These are phyloP conservation scores for Mycena latifolia DNA, from an alignment of 768 basidiomycete genomes.

Conservation along the genomic window DNA sequence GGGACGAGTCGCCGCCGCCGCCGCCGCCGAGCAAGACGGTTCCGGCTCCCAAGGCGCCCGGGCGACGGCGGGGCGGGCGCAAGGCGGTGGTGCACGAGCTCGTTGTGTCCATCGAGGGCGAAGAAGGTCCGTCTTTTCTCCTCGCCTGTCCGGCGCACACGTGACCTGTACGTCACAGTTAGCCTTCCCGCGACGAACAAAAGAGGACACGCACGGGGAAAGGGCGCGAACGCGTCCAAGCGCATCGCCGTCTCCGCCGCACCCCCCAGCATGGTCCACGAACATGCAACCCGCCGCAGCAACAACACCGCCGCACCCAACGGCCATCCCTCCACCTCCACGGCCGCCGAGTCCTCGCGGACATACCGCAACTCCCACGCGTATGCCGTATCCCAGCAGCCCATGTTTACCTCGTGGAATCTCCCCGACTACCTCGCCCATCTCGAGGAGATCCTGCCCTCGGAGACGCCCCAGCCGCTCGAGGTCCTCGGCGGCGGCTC, in stretches of 20 bases:
- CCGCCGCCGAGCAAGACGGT: slow-evolving; percentile 38
- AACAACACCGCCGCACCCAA: slow-evolving; percentile 51
- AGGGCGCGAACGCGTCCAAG: slow-evolving; percentile 55
- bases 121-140: slow-evolving; percentile 65
- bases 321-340: slow-evolving; percentile 51
- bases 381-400: slow-evolving; percentile 83
- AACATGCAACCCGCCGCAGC: slow-evolving; percentile 65
- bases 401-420: slow-evolving; percentile 87
- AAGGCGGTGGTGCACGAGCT: slow-evolving; percentile 53
- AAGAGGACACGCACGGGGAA: slow-evolving; percentile 55
- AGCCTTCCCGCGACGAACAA: slow-evolving; percentile 41
- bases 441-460: slow-evolving; percentile 86
- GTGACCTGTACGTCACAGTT: slow-evolving; percentile 35
- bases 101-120: slow-evolving; percentile 59
- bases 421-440: slow-evolving; percentile 94
- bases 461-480: slow-evolving; percentile 78
- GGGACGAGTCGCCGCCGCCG: slow-evolving; percentile 55
- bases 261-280: slow-evolving; percentile 51
- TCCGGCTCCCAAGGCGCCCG: slow-evolving; percentile 46
- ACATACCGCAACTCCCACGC: slow-evolving; percentile 86
- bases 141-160: slow-evolving; percentile 22
- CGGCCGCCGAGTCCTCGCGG: slow-evolving; percentile 64
- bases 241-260: slow-evolving; percentile 51
- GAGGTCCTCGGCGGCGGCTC: slow-evolving; percentile 67
- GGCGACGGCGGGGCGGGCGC: slow-evolving; percentile 57